These are phyloP conservation scores for Zizania latifolia DNA, from an alignment of 176 grass and related monocot genomes.

Conservation along the genomic window DNA sequence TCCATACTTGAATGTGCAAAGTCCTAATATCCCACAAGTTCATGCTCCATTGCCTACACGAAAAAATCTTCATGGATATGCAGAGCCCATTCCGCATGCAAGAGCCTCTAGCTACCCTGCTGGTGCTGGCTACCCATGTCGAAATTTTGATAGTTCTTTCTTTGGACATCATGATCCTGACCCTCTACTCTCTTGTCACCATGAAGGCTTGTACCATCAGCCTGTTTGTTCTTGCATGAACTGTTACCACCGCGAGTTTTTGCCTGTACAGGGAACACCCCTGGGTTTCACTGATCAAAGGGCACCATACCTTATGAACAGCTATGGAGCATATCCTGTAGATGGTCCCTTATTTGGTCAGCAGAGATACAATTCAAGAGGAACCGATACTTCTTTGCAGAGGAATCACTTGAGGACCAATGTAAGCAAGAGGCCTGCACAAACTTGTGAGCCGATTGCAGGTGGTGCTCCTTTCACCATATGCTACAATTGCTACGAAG, in stretches of 20 bases:
- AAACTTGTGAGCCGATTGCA: constrained; percentile 52
- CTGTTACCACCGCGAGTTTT: constrained; percentile 58
- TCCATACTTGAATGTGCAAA: constrained; percentile 30
- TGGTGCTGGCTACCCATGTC: constrained; percentile 26
- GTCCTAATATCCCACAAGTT: constrained; percentile 35
- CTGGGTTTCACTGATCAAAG: constrained; percentile 44
- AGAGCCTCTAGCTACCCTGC: constrained; percentile 40
- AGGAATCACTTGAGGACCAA: constrained; percentile 34
- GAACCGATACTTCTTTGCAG: constrained; percentile 30
- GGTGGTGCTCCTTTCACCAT: constrained; percentile 79
- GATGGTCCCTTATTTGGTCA: constrained; percentile 34
- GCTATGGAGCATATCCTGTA: constrained; percentile 30
- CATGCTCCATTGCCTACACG: constrained; percentile 45
- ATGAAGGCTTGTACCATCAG: constrained; percentile 76
- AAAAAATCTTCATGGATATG: constrained; percentile 41
- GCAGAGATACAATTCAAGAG: constrained; percentile 46
- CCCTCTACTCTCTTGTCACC: constrained; percentile 56
- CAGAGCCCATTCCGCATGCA: constrained; percentile 23
- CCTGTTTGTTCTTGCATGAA: constrained; percentile 66
- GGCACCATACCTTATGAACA: constrained; percentile 40
- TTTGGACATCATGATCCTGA: constrained; percentile 65
- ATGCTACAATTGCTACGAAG: constrained; percentile 88
- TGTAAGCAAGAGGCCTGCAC: constrained; percentile 44
- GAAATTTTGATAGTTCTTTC: constrained; percentile 54
- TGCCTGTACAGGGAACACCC: constrained; percentile 48